Evolutionary conservation across 768 basidiomycete genomes (phyloP).

Genomic region (Hortiboletus flavorubellus): DNA sequence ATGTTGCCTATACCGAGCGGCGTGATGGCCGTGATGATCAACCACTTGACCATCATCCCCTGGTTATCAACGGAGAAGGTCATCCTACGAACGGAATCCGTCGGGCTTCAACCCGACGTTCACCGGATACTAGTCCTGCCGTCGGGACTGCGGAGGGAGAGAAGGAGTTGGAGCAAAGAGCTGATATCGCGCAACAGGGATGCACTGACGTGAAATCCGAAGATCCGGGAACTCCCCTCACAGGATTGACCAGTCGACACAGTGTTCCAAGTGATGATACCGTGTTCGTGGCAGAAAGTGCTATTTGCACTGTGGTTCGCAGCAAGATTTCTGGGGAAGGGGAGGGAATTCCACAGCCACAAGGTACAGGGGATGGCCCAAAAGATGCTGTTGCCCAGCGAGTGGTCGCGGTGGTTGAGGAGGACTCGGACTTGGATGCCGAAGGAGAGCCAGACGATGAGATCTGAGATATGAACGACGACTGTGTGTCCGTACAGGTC

Average conservation of each 20-base stretch:
- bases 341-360: constrained; percentile 9
- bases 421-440: constrained; percentile 38
- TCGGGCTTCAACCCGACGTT: constrained; percentile 1
- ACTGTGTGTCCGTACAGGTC: constrained; percentile 21
- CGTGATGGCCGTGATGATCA: constrained; percentile 8
- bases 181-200: constrained; percentile 8
- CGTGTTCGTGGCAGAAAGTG: constrained; percentile 38
- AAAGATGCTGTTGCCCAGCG: neutral
- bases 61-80: constrained; percentile 14
- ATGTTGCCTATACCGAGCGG: neutral
- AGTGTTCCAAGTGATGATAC: constrained; percentile 61
- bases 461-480: constrained; percentile 39
- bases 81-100: constrained; percentile 17
- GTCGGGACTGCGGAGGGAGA: neutral
- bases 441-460: constrained; percentile 46
- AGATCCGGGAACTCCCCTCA: constrained; percentile 50
- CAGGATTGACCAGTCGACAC: constrained; percentile 46
- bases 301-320: constrained; percentile 27
- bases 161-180: neutral
- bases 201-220: constrained; percentile 47
- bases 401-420: constrained; percentile 14
- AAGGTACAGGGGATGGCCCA: neutral
- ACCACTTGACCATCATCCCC: neutral
- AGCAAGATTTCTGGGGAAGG: constrained; percentile 24
- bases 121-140: neutral